Percentiles rank a stretch among this genome's conserved stretches.
phyloP scores from a whole-genome alignment of 306 rosid species.

The Abrus pulchellus region DNA sequence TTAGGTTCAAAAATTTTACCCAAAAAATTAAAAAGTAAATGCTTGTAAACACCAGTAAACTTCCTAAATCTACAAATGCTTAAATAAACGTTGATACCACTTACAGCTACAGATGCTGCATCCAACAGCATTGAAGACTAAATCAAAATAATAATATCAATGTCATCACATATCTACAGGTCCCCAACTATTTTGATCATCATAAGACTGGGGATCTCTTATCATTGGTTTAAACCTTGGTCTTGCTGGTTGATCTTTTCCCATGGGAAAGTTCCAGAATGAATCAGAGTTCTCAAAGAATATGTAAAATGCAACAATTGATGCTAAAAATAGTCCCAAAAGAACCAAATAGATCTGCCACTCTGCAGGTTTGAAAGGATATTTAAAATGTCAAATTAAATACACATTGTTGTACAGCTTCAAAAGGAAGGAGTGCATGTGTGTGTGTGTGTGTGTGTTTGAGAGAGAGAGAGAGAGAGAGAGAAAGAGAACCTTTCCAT shows the following conservation, averaged over 20 bases:
- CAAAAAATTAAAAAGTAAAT: slow-evolving; percentile 2
- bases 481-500: slow-evolving; percentile 84
- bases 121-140: slow-evolving; percentile 19
- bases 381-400: slow-evolving; percentile 29
- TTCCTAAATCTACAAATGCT: slow-evolving; percentile 43
- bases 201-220: slow-evolving; percentile 64
- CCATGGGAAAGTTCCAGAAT: slow-evolving; percentile 87
- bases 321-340: slow-evolving; percentile 74
- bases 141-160: neutral
- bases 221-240: slow-evolving; percentile 60
- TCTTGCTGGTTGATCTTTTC: slow-evolving; percentile 69
- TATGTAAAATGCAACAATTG: slow-evolving; percentile 77
- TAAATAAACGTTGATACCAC: slow-evolving; percentile 42
- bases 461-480: slow-evolving; percentile 4
- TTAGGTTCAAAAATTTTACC: slow-evolving; percentile 27
- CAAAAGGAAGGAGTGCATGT: neutral
- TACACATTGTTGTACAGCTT: neutral
- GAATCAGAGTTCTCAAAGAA: slow-evolving; percentile 91
- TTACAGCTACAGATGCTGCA: slow-evolving; percentile 30
- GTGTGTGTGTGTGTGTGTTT: neutral
- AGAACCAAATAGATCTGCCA: slow-evolving; percentile 97
- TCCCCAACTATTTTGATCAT: slow-evolving; percentile 69
- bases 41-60: slow-evolving; percentile 13
- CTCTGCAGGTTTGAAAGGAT: slow-evolving; percentile 72
- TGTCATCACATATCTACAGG: slow-evolving; percentile 78